Evolutionary conservation across 2,329 filamentous ascomycete species (phyloP), one percentile per base, ranked within the genome.

Genomic region (Ophiognomonia clavigignenti-juglandacearum): DNA sequence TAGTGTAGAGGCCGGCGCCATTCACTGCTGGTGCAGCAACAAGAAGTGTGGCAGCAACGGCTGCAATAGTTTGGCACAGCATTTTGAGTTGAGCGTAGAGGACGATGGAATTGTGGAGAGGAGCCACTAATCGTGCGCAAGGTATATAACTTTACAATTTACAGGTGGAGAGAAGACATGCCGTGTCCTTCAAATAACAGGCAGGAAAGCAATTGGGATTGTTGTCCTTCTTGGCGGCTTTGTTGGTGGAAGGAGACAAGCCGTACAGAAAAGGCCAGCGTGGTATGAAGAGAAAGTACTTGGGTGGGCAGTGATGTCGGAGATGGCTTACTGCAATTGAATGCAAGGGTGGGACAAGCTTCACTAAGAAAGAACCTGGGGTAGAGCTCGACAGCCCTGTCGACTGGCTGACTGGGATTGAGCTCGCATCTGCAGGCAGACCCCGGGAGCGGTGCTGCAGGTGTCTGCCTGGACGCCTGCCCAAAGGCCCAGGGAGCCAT

Each of bases 1-100:
- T 95, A 51, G 82, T 71, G 71, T 98, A 98, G 51, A 98, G 67
- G 56, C 80, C 82, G 55, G 86, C 85, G 45, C 83, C 81, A 44
- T 27, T 45, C 47, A 77, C 77, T 42, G 76, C 75, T 24, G 85
- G 80, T 43, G 87, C 62, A 47, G 80, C 75, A 52, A 86, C 77
- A 54, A 93, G 71, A 40, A 88, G 68, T 50, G 82, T 80, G 49
- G 79, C 72, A 52, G 77, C 76, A 56, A 75, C 70, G 59, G 78
- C 73, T 61, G 77, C 69, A 61, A 82, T 61, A 41, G 73, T 64
- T 53, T 70, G 66, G 60, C 72, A 72, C 61, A 79, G 75, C 79
- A 83, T 83, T 56, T 53, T 65, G 58, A 46, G 38, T 36, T 41
- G 4, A 11, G 29, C 4, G 22, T 26, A 5, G 4, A 14, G 6